phyloP scores from a whole-genome alignment of 352 stramenopile species.

The Globisporangium cederbergense region DNA sequence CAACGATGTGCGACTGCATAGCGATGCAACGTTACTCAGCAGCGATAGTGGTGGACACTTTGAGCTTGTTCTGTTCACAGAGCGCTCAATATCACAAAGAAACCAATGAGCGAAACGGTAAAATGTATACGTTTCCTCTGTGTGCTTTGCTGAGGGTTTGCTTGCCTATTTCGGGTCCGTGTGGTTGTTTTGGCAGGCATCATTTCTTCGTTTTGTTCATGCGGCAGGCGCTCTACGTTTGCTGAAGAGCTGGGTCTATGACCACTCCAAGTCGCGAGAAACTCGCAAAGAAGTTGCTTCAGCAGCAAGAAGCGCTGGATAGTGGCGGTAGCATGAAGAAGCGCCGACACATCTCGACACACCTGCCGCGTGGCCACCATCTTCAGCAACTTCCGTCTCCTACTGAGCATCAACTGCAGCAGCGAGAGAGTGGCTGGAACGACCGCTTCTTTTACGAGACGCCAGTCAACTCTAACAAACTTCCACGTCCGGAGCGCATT shows the following conservation, averaged over 20 bases:
- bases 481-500: conserved; percentile 22
- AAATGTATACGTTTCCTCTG: conserved; percentile 7
- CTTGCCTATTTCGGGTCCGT: conserved; percentile 9
- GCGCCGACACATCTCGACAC: conserved; percentile 15
- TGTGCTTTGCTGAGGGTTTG: background rate
- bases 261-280: conserved; percentile 41
- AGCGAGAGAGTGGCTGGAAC: conserved; percentile 73
- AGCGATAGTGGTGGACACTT: background rate
- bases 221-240: background rate
- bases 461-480: conserved; percentile 47
- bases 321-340: conserved; percentile 18
- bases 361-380: conserved; percentile 28
- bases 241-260: conserved; percentile 22
- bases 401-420: conserved; percentile 45
- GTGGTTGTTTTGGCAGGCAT: conserved; percentile 9
- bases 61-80: background rate
- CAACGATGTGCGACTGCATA: background rate
- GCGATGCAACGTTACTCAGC: background rate
- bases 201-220: background rate
- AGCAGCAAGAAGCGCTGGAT: conserved; percentile 17
- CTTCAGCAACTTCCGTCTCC: conserved; percentile 38
- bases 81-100: background rate
- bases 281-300: conserved; percentile 44
- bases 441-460: conserved; percentile 64
- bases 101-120: conserved; percentile 5